Base-by-base conservation (phyloP, 2,329 filamentous ascomycete species). In the Monosporascus ibericus region DNA sequence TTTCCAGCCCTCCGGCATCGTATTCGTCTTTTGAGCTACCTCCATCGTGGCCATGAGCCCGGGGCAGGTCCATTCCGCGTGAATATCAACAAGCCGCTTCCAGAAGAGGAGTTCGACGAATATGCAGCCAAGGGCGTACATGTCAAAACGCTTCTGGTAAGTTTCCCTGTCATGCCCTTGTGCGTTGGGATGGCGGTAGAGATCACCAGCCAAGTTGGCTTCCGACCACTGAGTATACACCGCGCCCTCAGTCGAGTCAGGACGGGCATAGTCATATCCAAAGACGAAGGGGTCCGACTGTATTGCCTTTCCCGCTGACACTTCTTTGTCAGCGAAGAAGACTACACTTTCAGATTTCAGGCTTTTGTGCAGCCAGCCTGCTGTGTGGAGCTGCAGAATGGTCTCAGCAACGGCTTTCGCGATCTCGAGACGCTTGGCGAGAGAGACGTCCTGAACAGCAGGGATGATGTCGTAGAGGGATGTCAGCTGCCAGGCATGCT, bases 281-380 rank as follows among this genome's bases (percentile, higher is more conserved):
- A 60, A 48, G 9, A 62, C 49, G 37, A 53, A 60, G 14, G 57
- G 57, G 18, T 56, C 54, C n/a, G 56, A 52, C 7, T 40, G 42
- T 27, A 62, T 22, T 22, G 22, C 22, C 22, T 22, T 22, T 22
- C 22, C 22, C 22, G 22, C 51, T 14, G 59, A 53, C 14, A 50
- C 51, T 11, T 54, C 25, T n/a, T 40, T 25, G 15, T 20, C 40
- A 17, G 58, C 57, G 18, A 63, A 52, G 47, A 67, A 63, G 24
- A 65, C 48, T 37, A 68, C 52, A 24, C 65, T 66, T 14, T 65
- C 59, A 11, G 63, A 54, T n/a, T 60, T 55, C 27, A 68, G 53
- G 25, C 52, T 57, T 48, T 67, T 68, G 57, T 67, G 64, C 24
- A 67, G 55, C 65, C 65, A 68, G 17, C 65, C 64, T 17, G 61